These are phyloP conservation scores for Wickerhamomyces sydowiorum DNA, from an alignment of 805 yeast species.

Conservation along the genomic window DNA sequence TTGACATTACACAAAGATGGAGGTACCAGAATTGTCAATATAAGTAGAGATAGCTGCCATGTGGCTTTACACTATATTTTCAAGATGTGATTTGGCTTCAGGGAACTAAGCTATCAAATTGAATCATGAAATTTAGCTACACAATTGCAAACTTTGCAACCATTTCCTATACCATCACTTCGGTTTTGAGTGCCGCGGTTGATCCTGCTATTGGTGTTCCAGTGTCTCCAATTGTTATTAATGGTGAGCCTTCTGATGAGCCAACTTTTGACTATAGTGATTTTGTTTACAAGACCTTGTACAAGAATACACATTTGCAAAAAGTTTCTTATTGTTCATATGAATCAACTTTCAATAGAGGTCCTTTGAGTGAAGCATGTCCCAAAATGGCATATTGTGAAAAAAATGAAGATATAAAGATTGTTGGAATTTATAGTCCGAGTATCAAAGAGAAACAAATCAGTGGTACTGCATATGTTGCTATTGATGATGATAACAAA, in stretches of 20 bases:
- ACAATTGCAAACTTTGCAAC: too few species aligned
- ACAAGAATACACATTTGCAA: constrained; percentile 11
- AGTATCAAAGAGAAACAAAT: constrained; percentile 27
- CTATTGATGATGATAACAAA: constrained; percentile 38
- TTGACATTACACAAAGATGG: too few species aligned
- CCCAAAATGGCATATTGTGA: constrained; percentile 12
- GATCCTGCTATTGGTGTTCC: not conserved
- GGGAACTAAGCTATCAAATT: too few species aligned
- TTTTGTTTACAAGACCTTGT: constrained; percentile 8
- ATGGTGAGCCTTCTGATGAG: not conserved
- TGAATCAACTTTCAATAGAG: constrained; percentile 3
- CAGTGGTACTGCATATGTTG: constrained; percentile 49
- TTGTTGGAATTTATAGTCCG: constrained; percentile 11
- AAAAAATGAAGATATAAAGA: constrained; percentile 1
- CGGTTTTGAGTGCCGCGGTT: too few species aligned
- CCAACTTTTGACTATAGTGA: not conserved
- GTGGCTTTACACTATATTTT: too few species aligned
- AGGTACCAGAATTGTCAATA: too few species aligned
- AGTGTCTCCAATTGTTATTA: not conserved
- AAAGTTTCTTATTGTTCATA: constrained; percentile 17
- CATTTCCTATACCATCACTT: too few species aligned
- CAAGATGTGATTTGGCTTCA: too few species aligned
- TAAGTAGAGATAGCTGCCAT: too few species aligned
- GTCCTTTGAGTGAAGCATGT: constrained; percentile 9
- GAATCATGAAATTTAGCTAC: too few species aligned